phyloP scores from a whole-genome alignment of 1,284 basidiomycete species.

The Cryptococcus hybrid region DNA sequence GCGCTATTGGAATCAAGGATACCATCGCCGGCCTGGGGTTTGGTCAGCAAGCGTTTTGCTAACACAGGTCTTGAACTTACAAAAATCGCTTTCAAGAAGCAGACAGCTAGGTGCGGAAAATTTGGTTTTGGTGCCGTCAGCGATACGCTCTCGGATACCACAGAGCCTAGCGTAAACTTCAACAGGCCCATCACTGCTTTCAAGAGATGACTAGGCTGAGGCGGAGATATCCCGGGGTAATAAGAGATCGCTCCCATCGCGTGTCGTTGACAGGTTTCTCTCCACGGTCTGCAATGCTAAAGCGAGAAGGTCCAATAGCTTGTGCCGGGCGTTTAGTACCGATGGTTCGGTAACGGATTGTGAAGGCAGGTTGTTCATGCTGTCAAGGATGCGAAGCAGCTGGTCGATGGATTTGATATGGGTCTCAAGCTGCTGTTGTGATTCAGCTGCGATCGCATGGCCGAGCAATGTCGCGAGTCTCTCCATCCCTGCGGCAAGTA shows the following conservation, averaged over 20 bases:
- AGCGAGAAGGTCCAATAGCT: slow-evolving; percentile 35
- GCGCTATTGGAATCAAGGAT: slow-evolving; percentile 2
- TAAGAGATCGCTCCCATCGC: slow-evolving; percentile 6
- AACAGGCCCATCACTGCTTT: slow-evolving; percentile 30
- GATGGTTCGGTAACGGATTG: slow-evolving; percentile 8
- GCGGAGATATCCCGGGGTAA: slow-evolving; percentile 21
- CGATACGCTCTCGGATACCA: slow-evolving; percentile 17
- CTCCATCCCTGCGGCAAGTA: slow-evolving; percentile 39
- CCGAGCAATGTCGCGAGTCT: slow-evolving; percentile 31
- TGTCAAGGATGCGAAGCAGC: slow-evolving; percentile 37
- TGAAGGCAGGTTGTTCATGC: slow-evolving; percentile 9
- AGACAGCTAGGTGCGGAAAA: slow-evolving; percentile 30
- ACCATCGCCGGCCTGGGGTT: slow-evolving; percentile 8
- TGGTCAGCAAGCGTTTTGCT: not conserved
- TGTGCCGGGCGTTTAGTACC: slow-evolving; percentile 30
- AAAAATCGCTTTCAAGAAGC: slow-evolving; percentile 28
- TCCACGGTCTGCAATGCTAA: slow-evolving; percentile 39
- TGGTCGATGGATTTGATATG: slow-evolving; percentile 30
- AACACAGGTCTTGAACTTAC: slow-evolving; percentile 18
- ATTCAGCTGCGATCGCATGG: slow-evolving; percentile 36
- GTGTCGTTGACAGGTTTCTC: slow-evolving; percentile 25
- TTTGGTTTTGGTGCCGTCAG: slow-evolving; percentile 34
- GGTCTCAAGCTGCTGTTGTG: slow-evolving; percentile 25
- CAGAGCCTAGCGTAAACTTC: slow-evolving; percentile 31
- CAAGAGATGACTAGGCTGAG: slow-evolving; percentile 29